Base-by-base conservation (phyloP, 768 basidiomycete species). In the Saitozyma sp. region DNA sequence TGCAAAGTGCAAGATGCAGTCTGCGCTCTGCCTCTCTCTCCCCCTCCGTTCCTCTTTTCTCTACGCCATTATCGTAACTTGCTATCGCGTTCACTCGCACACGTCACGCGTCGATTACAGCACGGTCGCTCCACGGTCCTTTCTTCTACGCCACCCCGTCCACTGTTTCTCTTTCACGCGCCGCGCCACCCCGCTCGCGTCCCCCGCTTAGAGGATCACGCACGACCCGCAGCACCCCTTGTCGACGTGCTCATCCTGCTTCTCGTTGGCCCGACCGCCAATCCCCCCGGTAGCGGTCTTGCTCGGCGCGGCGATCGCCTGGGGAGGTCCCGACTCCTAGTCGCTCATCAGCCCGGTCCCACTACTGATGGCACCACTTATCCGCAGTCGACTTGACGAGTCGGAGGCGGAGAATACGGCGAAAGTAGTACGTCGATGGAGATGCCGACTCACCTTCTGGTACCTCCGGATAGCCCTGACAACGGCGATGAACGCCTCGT, bases 391-490 rank as follows among this genome's bases (percentile, higher is more conserved):
- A 40, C 43, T n/a, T 17, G 48, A 19, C 42, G 41, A 55, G 39
- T 13, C 40, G 13, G 8, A 7, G 29, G 29, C 29, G 7, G 29
- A 20, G 16, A 6, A 3, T 43, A 4, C n/a, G 45, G 29, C 42
- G 8, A 50, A 4, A 59, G 40, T 50, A 40, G 51, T 48, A 29
- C 2, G 5, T 29, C 29, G 29, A 29, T 29, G 29, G 29, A 29
- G 2, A 29, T 5, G 29, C 43, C 38, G 45, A 62, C 69, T 58
- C 64, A 91, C 92, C 84, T 91, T 92, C 84, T 94, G 96, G 78
- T 91, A 93, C 78, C 88, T 88, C 75, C 92, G 85, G 72, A 96
- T 96, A 80, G 93, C 91, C 40, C 93, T 87, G 39, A 98, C 92
- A 68, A 98, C 88, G 65, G 89, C 89, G 73, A 85, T 87, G 82